These are phyloP conservation scores for Hanseniaspora nectarophila DNA, from an alignment of 805 yeast species.

Conservation along the genomic window DNA sequence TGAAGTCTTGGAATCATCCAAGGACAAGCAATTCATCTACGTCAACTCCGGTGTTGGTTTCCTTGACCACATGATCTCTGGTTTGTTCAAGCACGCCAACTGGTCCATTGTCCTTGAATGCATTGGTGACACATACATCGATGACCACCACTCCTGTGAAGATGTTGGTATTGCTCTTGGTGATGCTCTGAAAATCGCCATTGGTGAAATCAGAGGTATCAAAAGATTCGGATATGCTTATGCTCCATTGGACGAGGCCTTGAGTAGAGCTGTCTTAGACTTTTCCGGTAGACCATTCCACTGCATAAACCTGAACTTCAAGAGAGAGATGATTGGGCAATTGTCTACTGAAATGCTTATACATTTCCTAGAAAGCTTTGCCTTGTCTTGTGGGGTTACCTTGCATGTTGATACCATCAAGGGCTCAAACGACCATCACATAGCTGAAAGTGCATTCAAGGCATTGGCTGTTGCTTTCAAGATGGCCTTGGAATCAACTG, in stretches of 20 bases:
- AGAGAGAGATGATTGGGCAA: slow-evolving; percentile 87
- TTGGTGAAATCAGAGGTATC: slow-evolving; percentile 82
- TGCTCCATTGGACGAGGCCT: slow-evolving; percentile 94
- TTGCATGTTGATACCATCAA: slow-evolving; percentile 88
- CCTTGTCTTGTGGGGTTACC: slow-evolving; percentile 81
- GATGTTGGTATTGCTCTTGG: slow-evolving; percentile 93
- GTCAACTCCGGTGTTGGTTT: slow-evolving; percentile 91
- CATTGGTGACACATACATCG: slow-evolving; percentile 87
- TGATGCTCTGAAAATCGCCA: slow-evolving; percentile 72
- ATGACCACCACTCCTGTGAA: slow-evolving; percentile 94
- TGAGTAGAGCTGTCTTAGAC: slow-evolving; percentile 92
- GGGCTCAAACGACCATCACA: slow-evolving; percentile 91
- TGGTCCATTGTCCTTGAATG: slow-evolving; percentile 88
- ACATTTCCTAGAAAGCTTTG: slow-evolving; percentile 90
- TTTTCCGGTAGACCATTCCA: slow-evolving; percentile 88
- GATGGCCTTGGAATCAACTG: slow-evolving; percentile 73
- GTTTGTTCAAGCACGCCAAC: slow-evolving; percentile 91
- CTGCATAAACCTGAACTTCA: slow-evolving; percentile 76
- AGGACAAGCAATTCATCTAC: slow-evolving; percentile 62
- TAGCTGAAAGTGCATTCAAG: slow-evolving; percentile 92
- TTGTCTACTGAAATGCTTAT: slow-evolving; percentile 93
- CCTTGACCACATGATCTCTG: slow-evolving; percentile 94
- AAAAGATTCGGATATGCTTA: slow-evolving; percentile 85
- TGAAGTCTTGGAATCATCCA: slow-evolving; percentile 48
- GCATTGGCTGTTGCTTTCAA: slow-evolving; percentile 86